These are phyloP conservation scores for Ogataea trehalophila DNA, from an alignment of 805 yeast genomes.

Conservation along the genomic window DNA sequence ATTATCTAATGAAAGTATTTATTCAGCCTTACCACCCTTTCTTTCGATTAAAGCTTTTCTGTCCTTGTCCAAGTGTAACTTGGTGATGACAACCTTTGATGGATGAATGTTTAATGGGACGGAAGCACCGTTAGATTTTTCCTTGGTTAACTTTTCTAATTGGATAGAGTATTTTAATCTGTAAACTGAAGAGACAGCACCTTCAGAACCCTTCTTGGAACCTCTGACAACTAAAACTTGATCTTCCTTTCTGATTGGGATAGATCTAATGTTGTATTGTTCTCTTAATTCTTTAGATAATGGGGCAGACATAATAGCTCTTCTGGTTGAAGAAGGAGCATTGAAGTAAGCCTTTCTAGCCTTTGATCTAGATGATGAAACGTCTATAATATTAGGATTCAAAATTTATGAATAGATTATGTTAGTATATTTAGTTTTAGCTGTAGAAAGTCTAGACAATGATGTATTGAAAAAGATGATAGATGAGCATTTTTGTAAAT, in stretches of 20 bases:
- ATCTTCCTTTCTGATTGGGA: conserved; percentile 98
- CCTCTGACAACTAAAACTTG: conserved; percentile 96
- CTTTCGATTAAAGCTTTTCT: conserved; percentile 95
- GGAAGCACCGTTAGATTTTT: conserved; percentile 97
- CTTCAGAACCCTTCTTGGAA: conserved; percentile 99
- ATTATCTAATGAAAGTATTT: conserved; percentile 34
- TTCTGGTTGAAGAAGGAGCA: conserved; percentile 95
- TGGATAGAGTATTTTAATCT: conserved; percentile 96
- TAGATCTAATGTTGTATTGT: conserved; percentile 91
- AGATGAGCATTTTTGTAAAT: too few relatives aligned
- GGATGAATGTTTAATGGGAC: conserved; percentile 97
- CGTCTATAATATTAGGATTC: conserved; percentile 55
- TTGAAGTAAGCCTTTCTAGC: conserved; percentile 99
- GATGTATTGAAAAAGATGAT: neutral
- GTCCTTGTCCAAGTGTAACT: conserved; percentile 97
- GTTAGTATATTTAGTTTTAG: conserved; percentile 27
- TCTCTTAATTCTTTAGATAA: conserved; percentile 98
- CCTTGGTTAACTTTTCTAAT: conserved; percentile 95
- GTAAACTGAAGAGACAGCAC: conserved; percentile 96
- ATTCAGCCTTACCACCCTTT: conserved; percentile 97
- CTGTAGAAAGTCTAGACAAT: neutral
- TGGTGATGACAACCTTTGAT: conserved; percentile 98
- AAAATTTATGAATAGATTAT: neutral
- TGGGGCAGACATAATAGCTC: conserved; percentile 95
- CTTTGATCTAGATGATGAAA: conserved; percentile 98